Evolutionary conservation across 2,329 filamentous ascomycete genomes (phyloP).

Genomic region (Alternaria triticina): DNA sequence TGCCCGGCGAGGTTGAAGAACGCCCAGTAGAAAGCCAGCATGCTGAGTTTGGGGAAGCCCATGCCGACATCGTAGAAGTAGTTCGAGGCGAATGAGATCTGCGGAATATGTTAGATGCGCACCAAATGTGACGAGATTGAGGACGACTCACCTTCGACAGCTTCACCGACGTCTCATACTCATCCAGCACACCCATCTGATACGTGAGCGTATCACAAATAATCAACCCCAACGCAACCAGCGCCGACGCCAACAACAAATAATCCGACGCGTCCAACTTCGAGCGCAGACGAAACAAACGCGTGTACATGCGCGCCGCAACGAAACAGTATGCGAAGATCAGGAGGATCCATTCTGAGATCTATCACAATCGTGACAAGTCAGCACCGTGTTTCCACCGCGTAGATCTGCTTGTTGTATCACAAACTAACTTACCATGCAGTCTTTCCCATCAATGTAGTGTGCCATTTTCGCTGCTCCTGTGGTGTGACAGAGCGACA

Average conservation of each 20-base stretch:
- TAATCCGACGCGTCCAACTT: slow-evolving; percentile 25
- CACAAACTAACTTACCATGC: slow-evolving; percentile 16
- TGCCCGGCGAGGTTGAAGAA: slow-evolving; percentile 26
- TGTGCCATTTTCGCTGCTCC: slow-evolving; percentile 12
- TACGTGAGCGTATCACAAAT: slow-evolving; percentile 22
- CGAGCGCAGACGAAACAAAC: slow-evolving; percentile 20
- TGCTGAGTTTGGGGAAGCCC: slow-evolving; percentile 33
- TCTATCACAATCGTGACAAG: slow-evolving; percentile 6
- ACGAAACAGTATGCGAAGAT: slow-evolving; percentile 25
- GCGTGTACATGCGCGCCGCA: slow-evolving; percentile 21
- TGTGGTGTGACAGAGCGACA: background rate
- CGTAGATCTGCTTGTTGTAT: background rate
- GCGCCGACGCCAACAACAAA: slow-evolving; percentile 20
- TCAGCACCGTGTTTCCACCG: background rate
- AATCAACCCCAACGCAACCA: slow-evolving; percentile 16
- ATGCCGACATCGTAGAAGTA: slow-evolving; percentile 36
- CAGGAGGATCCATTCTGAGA: slow-evolving; percentile 29
- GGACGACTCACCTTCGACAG: slow-evolving; percentile 22
- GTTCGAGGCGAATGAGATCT: slow-evolving; percentile 33
- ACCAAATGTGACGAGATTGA: no score
- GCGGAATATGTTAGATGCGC: background rate
- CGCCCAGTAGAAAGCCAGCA: slow-evolving; percentile 32
- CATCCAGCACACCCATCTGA: slow-evolving; percentile 21
- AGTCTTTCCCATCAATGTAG: slow-evolving; percentile 25
- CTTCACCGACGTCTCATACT: slow-evolving; percentile 22